These are phyloP conservation scores for Tuber calosporum DNA, from an alignment of 495 filamentous ascomycete genomes.

Conservation along the genomic window DNA sequence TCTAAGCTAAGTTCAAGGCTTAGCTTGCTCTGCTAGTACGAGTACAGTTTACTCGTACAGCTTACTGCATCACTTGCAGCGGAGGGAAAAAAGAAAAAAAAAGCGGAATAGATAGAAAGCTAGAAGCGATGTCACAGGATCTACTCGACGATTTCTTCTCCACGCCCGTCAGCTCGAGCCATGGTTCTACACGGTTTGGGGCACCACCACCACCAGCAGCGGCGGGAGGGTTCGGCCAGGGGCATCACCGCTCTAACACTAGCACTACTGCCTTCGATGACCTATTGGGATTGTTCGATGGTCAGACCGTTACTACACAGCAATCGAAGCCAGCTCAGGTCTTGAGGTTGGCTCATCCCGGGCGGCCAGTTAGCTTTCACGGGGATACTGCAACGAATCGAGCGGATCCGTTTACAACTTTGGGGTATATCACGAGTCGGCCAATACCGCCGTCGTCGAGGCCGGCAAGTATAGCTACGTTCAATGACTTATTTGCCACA, in stretches of 20 bases:
- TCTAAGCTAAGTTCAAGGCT: background rate
- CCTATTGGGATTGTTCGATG: conserved; percentile 30
- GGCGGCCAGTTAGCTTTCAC: conserved; percentile 29
- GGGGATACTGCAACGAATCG: conserved; percentile 10
- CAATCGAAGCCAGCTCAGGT: conserved; percentile 25
- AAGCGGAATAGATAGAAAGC: conserved; percentile 9
- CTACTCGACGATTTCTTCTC: conserved; percentile 39
- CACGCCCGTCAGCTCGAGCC: conserved; percentile 8
- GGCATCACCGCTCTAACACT: conserved; percentile 1
- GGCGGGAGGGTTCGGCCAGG: background rate
- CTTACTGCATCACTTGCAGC: background rate
- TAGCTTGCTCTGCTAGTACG: background rate
- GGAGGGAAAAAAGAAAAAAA: background rate
- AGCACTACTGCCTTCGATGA: conserved; percentile 38
- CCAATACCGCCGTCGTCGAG: conserved; percentile 21
- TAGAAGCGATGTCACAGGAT: conserved; percentile 38
- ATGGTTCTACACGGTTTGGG: conserved; percentile 9
- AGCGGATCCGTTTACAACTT: conserved; percentile 24
- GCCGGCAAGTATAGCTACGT: conserved; percentile 1
- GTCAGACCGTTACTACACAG: conserved; percentile 11
- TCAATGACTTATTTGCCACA: conserved; percentile 12
- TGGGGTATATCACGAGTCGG: conserved; percentile 17
- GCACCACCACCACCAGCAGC: conserved; percentile 8
- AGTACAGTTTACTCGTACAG: conserved; percentile 1
- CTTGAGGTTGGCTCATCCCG: conserved; percentile 18